Evolutionary conservation across 208 protist species (phyloP).

Genomic region (Leishmania lainsoni): DNA sequence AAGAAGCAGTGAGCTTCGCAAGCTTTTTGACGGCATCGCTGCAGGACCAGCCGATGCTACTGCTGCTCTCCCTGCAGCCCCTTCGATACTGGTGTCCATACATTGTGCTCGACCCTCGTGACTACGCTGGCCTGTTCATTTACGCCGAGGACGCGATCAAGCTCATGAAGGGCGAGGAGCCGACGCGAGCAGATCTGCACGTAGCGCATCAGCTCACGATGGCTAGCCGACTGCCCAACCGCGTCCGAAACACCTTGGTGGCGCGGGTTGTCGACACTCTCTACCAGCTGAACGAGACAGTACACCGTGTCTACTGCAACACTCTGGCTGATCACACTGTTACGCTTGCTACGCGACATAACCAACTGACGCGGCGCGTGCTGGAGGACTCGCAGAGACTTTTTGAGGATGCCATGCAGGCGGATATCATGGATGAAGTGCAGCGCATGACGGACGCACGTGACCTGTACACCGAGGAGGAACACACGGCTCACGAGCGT

Average conservation of each 20-base stretch:
- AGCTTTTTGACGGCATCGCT: conserved; percentile 75
- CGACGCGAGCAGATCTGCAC: conserved; percentile 27
- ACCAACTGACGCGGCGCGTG: conserved; percentile 54
- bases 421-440: conserved; percentile 83
- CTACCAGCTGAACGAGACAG: conserved; percentile 17
- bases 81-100: conserved; percentile 83
- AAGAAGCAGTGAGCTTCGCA: conserved; percentile 80
- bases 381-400: conserved; percentile 34
- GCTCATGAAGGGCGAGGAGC: conserved; percentile 28
- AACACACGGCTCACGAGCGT: conserved; percentile 30
- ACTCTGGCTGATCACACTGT: conserved; percentile 59
- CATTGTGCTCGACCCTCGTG: conserved; percentile 64
- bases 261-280: conserved; percentile 32
- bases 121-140: conserved; percentile 72
- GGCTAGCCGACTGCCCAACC: conserved; percentile 49
- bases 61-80: conserved; percentile 77
- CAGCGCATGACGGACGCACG: conserved; percentile 57
- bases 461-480: conserved; percentile 61
- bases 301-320: conserved; percentile 41
- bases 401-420: conserved; percentile 67
- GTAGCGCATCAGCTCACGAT: conserved; percentile 56
- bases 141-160: conserved; percentile 40
- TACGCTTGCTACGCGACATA: conserved; percentile 66
- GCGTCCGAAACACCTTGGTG: conserved; percentile 37
- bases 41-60: conserved; percentile 90